Evolutionary conservation across 2,329 filamentous ascomycete genomes (phyloP).

Genomic region (Neonectria ditissima): DNA sequence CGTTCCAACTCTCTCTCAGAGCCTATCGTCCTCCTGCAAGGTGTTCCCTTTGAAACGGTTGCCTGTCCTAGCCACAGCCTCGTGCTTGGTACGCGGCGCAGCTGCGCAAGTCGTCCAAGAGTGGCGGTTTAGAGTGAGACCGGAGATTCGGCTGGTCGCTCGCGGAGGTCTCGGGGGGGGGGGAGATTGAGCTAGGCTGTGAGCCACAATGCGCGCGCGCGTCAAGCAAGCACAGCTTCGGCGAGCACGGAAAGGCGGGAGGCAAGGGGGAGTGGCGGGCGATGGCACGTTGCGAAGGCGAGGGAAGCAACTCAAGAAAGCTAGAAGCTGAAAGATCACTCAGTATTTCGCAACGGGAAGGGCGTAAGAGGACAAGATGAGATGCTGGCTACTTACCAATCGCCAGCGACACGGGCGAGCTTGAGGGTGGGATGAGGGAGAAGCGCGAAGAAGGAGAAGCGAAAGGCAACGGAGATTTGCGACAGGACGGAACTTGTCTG

Average conservation of each 20-base stretch:
- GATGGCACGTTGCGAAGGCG: conserved; percentile 26
- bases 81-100: conserved; percentile 15
- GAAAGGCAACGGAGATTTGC: conserved; percentile 21
- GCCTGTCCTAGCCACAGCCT: conserved; percentile 17
- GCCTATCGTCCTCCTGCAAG: background rate
- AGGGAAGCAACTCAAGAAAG: conserved; percentile 9
- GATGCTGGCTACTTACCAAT: conserved; percentile 22
- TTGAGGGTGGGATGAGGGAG: conserved; percentile 1
- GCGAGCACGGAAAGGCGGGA: background rate
- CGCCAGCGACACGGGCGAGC: conserved; percentile 7
- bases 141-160: conserved; percentile 11
- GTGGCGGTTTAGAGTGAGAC: conserved; percentile 24
- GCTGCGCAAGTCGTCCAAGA: conserved; percentile 13
- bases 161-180: conserved; percentile 3
- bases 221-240: conserved; percentile 3
- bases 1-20: background rate
- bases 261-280: conserved; percentile 12
- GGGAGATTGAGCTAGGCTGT: background rate
- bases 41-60: conserved; percentile 10
- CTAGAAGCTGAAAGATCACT: conserved; percentile 16
- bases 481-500: conserved; percentile 18
- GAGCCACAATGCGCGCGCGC: background rate
- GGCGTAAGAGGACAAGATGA: background rate
- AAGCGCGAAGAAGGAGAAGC: conserved; percentile 20
- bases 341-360: conserved; percentile 18